phyloP scores from a whole-genome alignment of 139 green algal species.

The Volvox reticuliferus region DNA sequence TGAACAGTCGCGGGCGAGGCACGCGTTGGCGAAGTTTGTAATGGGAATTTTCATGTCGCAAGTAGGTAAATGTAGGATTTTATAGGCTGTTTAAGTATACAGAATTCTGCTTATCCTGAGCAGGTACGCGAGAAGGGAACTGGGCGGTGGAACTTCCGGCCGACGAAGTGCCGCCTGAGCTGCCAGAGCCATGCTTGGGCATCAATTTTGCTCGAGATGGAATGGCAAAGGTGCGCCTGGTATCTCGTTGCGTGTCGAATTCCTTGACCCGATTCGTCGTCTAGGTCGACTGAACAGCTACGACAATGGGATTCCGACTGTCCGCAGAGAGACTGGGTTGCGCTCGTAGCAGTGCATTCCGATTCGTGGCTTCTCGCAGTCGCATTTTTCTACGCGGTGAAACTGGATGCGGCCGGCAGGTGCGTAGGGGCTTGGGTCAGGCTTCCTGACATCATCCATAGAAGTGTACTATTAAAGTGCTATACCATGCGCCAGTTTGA shows the following conservation, averaged over 20 bases:
- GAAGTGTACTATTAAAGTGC: neutral
- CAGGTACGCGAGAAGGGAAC: slow-evolving; percentile 81
- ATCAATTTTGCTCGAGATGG: slow-evolving; percentile 98
- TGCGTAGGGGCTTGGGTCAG: slow-evolving; percentile 31
- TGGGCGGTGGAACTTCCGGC: slow-evolving; percentile 95
- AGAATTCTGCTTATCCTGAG: no score
- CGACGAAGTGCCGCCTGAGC: slow-evolving; percentile 97
- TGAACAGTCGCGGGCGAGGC: neutral
- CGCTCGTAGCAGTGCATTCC: slow-evolving; percentile 96
- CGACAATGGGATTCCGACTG: neutral
- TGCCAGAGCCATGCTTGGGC: slow-evolving; percentile 97
- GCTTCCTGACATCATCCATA: neutral
- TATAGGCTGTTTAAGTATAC: no score
- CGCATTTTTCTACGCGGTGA: slow-evolving; percentile 96
- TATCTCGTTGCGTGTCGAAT: slow-evolving; percentile 53
- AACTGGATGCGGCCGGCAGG: slow-evolving; percentile 87
- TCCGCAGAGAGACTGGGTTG: slow-evolving; percentile 91
- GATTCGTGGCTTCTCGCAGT: slow-evolving; percentile 97
- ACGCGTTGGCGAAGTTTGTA: neutral
- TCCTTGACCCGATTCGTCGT: neutral
- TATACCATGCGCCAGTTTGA: neutral
- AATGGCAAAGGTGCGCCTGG: slow-evolving; percentile 72
- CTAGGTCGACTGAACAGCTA: slow-evolving; percentile 4
- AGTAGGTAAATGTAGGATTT: no score
- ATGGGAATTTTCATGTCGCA: no score